Evolutionary conservation across 768 basidiomycete species (phyloP).

Genomic region (Astraeus odoratus): DNA sequence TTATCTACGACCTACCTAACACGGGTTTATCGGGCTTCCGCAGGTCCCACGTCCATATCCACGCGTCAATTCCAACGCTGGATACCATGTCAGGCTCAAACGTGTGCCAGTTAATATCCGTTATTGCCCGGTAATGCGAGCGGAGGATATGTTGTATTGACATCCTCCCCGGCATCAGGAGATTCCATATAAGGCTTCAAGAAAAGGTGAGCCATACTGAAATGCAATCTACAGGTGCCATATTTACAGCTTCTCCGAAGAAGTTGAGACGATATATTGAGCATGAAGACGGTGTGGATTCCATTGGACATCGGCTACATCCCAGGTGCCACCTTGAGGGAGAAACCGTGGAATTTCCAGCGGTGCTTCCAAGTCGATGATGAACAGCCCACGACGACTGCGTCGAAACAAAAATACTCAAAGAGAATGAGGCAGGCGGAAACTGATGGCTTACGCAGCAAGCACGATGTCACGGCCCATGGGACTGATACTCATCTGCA

Average conservation of each 20-base stretch:
- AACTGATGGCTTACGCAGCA: conserved; percentile 56
- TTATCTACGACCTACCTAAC: conserved; percentile 39
- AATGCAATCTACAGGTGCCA: background rate
- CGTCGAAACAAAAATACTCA: background rate
- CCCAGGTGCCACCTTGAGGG: conserved; percentile 95
- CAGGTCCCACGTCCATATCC: conserved; percentile 94
- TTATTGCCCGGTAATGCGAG: conserved; percentile 91
- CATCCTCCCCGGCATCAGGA: conserved; percentile 64
- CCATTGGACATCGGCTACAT: conserved; percentile 91
- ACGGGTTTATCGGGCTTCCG: conserved; percentile 63
- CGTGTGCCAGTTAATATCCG: conserved; percentile 97
- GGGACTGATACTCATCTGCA: conserved; percentile 87
- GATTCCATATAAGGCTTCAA: conserved; percentile 85
- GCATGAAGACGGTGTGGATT: conserved; percentile 73
- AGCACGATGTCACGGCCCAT: conserved; percentile 83
- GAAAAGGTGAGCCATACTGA: background rate
- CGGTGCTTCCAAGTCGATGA: conserved; percentile 88
- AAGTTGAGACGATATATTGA: conserved; percentile 83
- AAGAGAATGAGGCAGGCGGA: background rate
- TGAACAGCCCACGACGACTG: conserved; percentile 85
- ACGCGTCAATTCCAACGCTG: conserved; percentile 89
- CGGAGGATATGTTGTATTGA: conserved; percentile 81
- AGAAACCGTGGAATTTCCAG: conserved; percentile 86
- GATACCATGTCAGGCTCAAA: conserved; percentile 78
- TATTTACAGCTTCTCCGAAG: conserved; percentile 78